Base-by-base conservation (phyloP, 106 monocot species). In the Phalaenopsis aphrodite region DNA sequence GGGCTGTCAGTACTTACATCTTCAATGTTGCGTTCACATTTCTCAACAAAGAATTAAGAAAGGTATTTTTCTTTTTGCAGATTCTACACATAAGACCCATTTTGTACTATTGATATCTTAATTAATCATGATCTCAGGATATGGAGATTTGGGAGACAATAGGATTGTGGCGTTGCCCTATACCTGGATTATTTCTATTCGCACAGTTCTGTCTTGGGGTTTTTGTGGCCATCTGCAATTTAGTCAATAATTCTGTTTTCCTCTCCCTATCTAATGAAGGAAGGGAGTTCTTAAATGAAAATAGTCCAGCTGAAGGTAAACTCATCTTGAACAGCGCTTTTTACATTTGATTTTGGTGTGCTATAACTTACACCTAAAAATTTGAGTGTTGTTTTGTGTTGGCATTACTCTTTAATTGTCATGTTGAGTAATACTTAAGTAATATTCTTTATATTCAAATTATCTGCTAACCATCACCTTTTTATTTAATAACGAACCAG, bases 81-180 rank as follows among this genome's bases (percentile, higher is more conserved):
- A 52, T 52, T 52, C 52, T 67, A 15, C 42, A 16, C 10, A 39
- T 71, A 8, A 39, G 38, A 39, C 71, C 38, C 24, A 41, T 71
- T 39, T 12, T 37, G 21, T 71, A 30, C 71, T 39, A 71, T 39
- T 71, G 46, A 49, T 30, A 77, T 77, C n/a, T 66, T 82, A 75
- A 58, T 23, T 15, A 41, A 56, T 73, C 9, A 39, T 68, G 37
- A 47, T 81, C 82, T 77, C 87, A 98, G 97, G 97, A 98, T 83
- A 92, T 94, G 94, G 87, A 92, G 83, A 86, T 98, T 38, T 98
- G 97, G 97, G 97, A 98, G 85, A 98, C 97, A 56, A 85, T 98
- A 88, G 97, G 97, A 61, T 84, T 98, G 61, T 98, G 97, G 97
- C 97, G 92, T 77, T 98, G 94, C 78, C 85, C 94, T 75, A 86